A percentile compares a stretch with the other conserved stretches of the same genome.
These are phyloP conservation scores for Aspergillus felis DNA, from an alignment of 2,329 filamentous ascomycete genomes.

Conservation along the genomic window DNA sequence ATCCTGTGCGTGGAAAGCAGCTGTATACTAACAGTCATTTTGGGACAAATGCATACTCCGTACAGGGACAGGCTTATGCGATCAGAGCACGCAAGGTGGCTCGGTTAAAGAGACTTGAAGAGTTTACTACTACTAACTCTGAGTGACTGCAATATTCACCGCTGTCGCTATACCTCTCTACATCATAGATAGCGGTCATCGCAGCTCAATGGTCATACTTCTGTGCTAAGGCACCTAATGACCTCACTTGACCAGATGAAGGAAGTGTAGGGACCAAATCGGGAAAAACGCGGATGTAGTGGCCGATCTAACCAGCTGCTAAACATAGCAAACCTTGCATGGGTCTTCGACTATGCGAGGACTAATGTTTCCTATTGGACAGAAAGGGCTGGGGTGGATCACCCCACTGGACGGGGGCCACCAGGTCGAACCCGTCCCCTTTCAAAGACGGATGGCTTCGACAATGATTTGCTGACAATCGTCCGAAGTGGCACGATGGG, in stretches of 20 bases:
- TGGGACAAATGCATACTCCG: too few relatives aligned
- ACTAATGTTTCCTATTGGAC: conserved; percentile 6
- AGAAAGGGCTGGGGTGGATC: conserved; percentile 1
- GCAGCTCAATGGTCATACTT: neutral
- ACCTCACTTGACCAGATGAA: neutral
- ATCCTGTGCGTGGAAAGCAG: neutral
- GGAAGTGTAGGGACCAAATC: neutral
- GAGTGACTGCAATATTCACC: neutral
- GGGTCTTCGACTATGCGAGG: conserved; percentile 12
- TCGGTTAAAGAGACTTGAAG: too few relatives aligned
- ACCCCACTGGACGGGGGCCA: conserved; percentile 4
- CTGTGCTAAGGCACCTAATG: neutral
- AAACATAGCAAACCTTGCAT: conserved; percentile 25
- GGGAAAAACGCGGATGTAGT: conserved; percentile 5
- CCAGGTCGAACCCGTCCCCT: conserved; percentile 4
- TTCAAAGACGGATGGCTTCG: conserved; percentile 10
- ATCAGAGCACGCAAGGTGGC: neutral
- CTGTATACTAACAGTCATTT: neutral
- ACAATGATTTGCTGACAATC: conserved; percentile 9
- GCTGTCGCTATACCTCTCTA: neutral
- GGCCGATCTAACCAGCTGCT: conserved; percentile 21
- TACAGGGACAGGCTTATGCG: neutral
- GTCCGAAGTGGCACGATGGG: conserved; percentile 16
- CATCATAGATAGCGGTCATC: neutral
- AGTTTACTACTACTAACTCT: neutral